Conservation (phyloP, 495 filamentous ascomycete genomes). For the Cryomyces minteri region DNA sequence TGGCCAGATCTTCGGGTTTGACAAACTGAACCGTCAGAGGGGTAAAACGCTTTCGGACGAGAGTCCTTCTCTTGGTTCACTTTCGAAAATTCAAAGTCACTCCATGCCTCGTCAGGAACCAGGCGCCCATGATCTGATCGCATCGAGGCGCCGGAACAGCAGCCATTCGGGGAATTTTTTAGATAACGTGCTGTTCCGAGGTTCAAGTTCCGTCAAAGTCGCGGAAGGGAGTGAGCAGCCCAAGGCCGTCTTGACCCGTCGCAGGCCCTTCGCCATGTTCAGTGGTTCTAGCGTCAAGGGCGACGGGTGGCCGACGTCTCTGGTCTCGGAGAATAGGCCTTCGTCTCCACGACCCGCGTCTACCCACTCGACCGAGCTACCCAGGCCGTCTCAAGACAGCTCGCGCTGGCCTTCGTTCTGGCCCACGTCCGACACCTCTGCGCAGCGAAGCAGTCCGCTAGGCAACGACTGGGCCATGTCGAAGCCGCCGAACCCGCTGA, state of each 20-base stretch:
- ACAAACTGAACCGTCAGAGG: conserved; percentile 9
- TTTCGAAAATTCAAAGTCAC: conserved; percentile 18
- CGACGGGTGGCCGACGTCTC: conserved; percentile 8
- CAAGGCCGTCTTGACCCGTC: background rate
- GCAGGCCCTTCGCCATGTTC: background rate
- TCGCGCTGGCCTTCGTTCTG: conserved; percentile 12
- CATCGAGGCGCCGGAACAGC: conserved; percentile 7
- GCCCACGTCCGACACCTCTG: background rate
- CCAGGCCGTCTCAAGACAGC: conserved; percentile 18
- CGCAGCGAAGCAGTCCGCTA: conserved; percentile 6
- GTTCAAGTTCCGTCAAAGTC: too few species aligned
- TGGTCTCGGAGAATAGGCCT: conserved; percentile 10
- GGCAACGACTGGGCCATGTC: background rate
- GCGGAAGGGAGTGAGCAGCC: too few species aligned
- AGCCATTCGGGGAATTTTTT: conserved; percentile 7
- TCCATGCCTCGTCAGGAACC: conserved; percentile 20
- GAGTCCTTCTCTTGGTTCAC: conserved; percentile 15
- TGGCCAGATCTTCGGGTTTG: conserved; percentile 18
- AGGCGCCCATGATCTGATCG: background rate
- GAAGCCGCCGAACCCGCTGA: background rate
- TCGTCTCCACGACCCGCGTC: conserved; percentile 17
- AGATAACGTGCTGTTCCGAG: conserved; percentile 3
- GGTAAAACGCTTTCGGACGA: conserved; percentile 19
- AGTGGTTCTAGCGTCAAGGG: background rate
- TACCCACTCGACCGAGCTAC: conserved; percentile 19